Percentiles rank a stretch among this genome's conserved stretches.
Evolutionary conservation across 2,329 filamentous ascomycete species (phyloP).

Genomic region (Eutypella sp.): DNA sequence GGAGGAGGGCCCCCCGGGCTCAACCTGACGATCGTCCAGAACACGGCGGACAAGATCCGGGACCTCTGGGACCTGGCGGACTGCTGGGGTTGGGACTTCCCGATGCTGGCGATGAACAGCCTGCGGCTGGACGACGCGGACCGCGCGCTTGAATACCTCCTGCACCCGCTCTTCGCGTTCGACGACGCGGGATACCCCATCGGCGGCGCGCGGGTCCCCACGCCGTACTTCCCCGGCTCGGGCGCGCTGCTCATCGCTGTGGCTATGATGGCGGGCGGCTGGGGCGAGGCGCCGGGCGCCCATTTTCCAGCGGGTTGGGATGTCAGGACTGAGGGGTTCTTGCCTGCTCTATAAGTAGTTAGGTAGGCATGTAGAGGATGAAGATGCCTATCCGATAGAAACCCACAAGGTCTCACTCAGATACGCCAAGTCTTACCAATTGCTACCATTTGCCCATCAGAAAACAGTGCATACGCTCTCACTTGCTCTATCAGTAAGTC

Average conservation of each 20-base stretch:
- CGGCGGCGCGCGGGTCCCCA: conserved; percentile 47
- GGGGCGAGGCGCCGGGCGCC: conserved; percentile 43
- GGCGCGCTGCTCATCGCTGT: conserved; percentile 45
- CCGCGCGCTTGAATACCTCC: conserved; percentile 36
- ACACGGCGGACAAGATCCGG: conserved; percentile 34
- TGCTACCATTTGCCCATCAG: too few relatives aligned
- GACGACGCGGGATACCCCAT: conserved; percentile 53
- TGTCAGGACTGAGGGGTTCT: conserved; percentile 44
- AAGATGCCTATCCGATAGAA: too few relatives aligned
- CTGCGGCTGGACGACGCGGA: conserved; percentile 34
- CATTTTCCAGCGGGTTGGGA: conserved; percentile 46
- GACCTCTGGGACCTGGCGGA: conserved; percentile 34
- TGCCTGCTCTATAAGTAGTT: conserved; percentile 29
- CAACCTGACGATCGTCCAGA: conserved; percentile 29
- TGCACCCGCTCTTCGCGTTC: conserved; percentile 47
- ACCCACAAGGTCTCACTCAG: too few relatives aligned
- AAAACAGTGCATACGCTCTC: too few relatives aligned
- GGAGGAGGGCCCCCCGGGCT: conserved; percentile 28
- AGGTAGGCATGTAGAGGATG: too few relatives aligned
- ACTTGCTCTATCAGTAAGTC: too few relatives aligned
- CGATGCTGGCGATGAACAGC: conserved; percentile 40
- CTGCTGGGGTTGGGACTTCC: conserved; percentile 41
- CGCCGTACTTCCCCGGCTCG: conserved; percentile 52
- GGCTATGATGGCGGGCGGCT: conserved; percentile 54
- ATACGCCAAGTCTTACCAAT: too few relatives aligned